Evolutionary conservation across 202 grass and related monocot species (phyloP), one percentile per base, ranked within the genome.

Genomic region (Carex arenaria): DNA sequence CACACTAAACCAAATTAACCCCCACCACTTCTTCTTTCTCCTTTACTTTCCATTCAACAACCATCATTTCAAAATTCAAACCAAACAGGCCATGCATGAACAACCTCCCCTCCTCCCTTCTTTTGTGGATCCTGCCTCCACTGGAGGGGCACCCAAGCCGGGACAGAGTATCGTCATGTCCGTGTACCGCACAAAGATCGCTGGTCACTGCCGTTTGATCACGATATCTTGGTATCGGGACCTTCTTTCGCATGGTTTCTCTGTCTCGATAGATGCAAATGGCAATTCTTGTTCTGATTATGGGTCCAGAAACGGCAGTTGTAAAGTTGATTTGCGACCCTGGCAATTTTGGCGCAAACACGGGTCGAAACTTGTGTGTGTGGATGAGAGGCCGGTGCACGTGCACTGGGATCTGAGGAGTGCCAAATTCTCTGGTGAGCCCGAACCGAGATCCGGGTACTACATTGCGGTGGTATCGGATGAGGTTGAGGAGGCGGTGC

Each of bases 341-440:
- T 97, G 94, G 94, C 90, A 94, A 70, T 97, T 97, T 80, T 97
- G 94, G 94, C 89, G 90, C 31, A 94, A 92, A 82, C 87, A 97
- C 14, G 94, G 94, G 4, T 89, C 89, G 34, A 97, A 97, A 68
- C 86, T 88, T 61, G 90, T 97, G 80, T 82, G 86, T 54, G 88
- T 94, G 5, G 91, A 94, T 57, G 88, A 86, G 51, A 36, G 67
- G 80, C 49, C 88, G 14, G 82, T 97, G 0, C 91, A 92, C 80
- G 92, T 97, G 43, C 87, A 92, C 3, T 97, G 94, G 94, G 92
- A 97, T 87, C 94, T 97, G 7, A 76, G 88, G 49, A 49, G 54
- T 14, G 94, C 94, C 2, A 85, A 89, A 67, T 97, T 91, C 85
- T 90, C 88, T 30, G 90, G 89, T 9, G 92, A 92, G 72, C 90